phyloP scores from a whole-genome alignment of 805 yeast genomes.

The Yueomyces sinensis region DNA sequence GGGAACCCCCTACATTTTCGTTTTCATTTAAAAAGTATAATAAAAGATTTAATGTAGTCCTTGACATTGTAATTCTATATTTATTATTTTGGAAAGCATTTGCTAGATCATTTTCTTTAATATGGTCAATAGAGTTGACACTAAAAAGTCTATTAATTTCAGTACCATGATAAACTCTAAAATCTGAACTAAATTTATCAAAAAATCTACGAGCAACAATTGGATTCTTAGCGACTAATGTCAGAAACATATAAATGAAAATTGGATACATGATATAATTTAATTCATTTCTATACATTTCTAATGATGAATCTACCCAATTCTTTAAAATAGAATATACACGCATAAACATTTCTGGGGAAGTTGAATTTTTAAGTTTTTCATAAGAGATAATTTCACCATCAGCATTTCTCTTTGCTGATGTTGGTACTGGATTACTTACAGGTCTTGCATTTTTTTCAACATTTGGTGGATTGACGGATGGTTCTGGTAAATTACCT shows the following conservation, averaged over 20 bases:
- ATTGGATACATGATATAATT: conserved; percentile 77
- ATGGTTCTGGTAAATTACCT: conserved; percentile 21
- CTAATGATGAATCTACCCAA: conserved; percentile 88
- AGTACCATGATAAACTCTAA: conserved; percentile 57
- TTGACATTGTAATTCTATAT: conserved; percentile 63
- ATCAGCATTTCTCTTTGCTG: conserved; percentile 19
- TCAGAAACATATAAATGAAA: conserved; percentile 80
- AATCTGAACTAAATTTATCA: conserved; percentile 62
- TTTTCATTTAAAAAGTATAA: conserved; percentile 83
- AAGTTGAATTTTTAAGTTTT: conserved; percentile 12
- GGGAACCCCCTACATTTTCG: conserved; percentile 83
- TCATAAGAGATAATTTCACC: conserved; percentile 17
- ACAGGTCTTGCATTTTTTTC: conserved; percentile 17
- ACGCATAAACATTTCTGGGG: conserved; percentile 58
- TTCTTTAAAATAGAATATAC: conserved; percentile 70
- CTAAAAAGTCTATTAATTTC: conserved; percentile 66
- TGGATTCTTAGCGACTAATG: conserved; percentile 53
- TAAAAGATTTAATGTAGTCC: conserved; percentile 73
- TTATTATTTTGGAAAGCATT: conserved; percentile 59
- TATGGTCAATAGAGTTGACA: conserved; percentile 65
- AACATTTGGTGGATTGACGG: conserved; percentile 21
- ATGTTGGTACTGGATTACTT: conserved; percentile 20
- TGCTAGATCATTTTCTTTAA: conserved; percentile 73
- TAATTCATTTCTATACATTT: conserved; percentile 80
- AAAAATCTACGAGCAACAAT: conserved; percentile 61